These are phyloP conservation scores for Graphium sp. DNA, from an alignment of 2,329 filamentous ascomycete genomes.

Conservation along the genomic window DNA sequence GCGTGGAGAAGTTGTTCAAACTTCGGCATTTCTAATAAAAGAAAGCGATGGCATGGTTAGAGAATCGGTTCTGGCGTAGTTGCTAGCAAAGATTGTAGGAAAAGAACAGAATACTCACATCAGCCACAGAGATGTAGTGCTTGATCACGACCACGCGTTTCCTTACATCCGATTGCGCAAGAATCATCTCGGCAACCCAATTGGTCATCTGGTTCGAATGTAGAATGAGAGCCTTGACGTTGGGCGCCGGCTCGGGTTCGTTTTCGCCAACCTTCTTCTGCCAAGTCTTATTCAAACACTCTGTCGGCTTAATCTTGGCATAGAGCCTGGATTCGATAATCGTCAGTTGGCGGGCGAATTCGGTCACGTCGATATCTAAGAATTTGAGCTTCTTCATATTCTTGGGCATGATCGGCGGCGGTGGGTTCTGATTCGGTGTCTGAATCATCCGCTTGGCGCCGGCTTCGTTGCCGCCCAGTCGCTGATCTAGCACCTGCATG, in stretches of 20 bases:
- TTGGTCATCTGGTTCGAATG: constrained; percentile 99
- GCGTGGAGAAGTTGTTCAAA: constrained; percentile 91
- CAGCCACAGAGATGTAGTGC: constrained; percentile 90
- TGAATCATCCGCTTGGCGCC: constrained; percentile 74
- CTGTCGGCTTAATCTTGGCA: constrained; percentile 86
- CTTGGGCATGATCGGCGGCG: constrained; percentile 83
- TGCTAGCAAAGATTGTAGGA: too few species aligned
- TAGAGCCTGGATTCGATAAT: constrained; percentile 93
- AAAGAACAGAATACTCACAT: constrained; percentile 46
- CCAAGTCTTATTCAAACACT: constrained; percentile 98
- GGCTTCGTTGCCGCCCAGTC: constrained; percentile 74
- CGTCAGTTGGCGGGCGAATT: constrained; percentile 94
- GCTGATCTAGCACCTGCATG: constrained; percentile 76
- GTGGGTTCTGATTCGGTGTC: constrained; percentile 67
- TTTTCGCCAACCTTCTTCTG: constrained; percentile 81
- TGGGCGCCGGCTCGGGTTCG: constrained; percentile 72
- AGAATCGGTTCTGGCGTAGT: background rate
- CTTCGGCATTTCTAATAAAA: constrained; percentile 64
- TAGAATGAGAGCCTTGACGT: constrained; percentile 89
- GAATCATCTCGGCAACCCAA: constrained; percentile 98
- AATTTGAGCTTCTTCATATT: constrained; percentile 99
- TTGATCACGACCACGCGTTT: constrained; percentile 96
- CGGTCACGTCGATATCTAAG: constrained; percentile 84
- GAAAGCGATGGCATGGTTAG: background rate
- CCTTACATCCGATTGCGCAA: constrained; percentile 87